Conservation (phyloP, 2,329 filamentous ascomycete species). For the Lecanicillium sp. region DNA sequence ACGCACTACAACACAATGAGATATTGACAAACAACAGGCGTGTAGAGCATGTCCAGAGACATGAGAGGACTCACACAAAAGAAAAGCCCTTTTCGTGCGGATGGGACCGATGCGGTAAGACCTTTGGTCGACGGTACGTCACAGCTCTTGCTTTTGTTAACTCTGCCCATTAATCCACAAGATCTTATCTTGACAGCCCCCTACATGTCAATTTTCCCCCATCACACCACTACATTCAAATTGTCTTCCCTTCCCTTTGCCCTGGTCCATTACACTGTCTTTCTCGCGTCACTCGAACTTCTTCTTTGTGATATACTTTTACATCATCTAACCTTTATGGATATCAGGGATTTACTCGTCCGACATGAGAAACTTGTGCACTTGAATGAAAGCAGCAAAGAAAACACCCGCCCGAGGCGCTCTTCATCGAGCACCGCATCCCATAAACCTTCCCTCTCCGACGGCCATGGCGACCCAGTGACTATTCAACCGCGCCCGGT, state of each 20-base stretch:
- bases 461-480: constrained; percentile 38
- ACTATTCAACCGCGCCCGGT: constrained; percentile 28
- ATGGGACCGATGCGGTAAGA: constrained; percentile 54
- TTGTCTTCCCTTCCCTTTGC: not conserved
- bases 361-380: constrained; percentile 59
- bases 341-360: constrained; percentile 56
- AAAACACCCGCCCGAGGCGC: constrained; percentile 43
- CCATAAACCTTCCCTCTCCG: constrained; percentile 38
- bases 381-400: constrained; percentile 51
- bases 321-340: constrained; percentile 43
- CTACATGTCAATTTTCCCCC: too few species aligned
- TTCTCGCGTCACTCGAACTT: constrained; percentile 8
- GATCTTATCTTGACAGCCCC: too few species aligned
- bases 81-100: constrained; percentile 56
- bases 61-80: constrained; percentile 58
- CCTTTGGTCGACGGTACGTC: constrained; percentile 54
- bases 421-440: constrained; percentile 37
- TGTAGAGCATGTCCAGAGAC: constrained; percentile 57
- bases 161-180: too few species aligned
- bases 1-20: constrained; percentile 13
- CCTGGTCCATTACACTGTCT: constrained; percentile 6
- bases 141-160: constrained; percentile 1
- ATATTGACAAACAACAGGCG: constrained; percentile 31
- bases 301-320: not conserved
- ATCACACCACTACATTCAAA: too few species aligned